Evolutionary conservation across 2,329 filamentous ascomycete species (phyloP), one percentile per base, ranked within the genome.

Genomic region (Talaromyces sp.): DNA sequence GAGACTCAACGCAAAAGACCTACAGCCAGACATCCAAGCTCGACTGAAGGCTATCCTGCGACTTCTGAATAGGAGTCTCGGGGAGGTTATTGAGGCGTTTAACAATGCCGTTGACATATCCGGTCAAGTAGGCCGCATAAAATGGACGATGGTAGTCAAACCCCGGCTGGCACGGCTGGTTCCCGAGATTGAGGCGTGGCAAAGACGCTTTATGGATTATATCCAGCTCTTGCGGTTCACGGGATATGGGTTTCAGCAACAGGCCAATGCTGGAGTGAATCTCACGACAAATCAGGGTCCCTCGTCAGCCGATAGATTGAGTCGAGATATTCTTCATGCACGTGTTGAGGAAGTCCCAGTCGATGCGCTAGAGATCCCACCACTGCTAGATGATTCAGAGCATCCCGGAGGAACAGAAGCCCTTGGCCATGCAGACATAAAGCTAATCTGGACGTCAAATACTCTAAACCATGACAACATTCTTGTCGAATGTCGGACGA

Each of bases 201-300:
- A 51, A 28, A 35, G 48, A 15, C 31, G 48, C 5, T 51, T 51
- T 22, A 51, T 51, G 48, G 48, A 51, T 37, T 51, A 51, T 51
- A 31, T 51, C 9, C 48, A 51, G 19, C 31, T 51, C 13, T 21
- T 51, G 19, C 19, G 48, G 19, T 51, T 51, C 19, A 51, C 48
- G 6, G 48, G 48, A 9, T 51, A 37, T 37, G 48, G 48, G 31
- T 22, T 51, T 3, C 33, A 1, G 48, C 48, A n/a, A 17, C 36
- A 15, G 11, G 11, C 5, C 2, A 17, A 33, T 22, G 45, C 8
- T 31, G n/a, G 19, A 3, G 10, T 10, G 6, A 31, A 37, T n/a
- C n/a, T n/a, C n/a, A n/a, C n/a, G 15, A 22, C 10, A 35, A 15
- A 13, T 19, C 8, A 8, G 31, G 19, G 25, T 35, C n/a, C 17